Base-by-base conservation (phyloP, 2,329 filamentous ascomycete genomes). In the Westerdykella ornata region DNA sequence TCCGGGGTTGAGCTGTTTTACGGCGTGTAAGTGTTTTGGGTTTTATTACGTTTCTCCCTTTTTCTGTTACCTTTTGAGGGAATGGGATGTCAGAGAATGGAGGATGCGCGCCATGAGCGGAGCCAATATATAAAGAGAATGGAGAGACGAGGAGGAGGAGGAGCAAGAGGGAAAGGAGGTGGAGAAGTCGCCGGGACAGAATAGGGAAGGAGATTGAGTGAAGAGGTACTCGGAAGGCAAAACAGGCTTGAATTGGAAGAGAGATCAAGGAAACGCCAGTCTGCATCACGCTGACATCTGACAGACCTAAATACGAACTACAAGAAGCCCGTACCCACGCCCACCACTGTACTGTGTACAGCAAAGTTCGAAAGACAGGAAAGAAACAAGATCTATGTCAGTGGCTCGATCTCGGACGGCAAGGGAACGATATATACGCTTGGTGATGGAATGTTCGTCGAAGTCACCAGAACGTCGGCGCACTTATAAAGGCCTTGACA, bases 301-400 rank as follows among this genome's bases (percentile, higher is more conserved):
- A 22, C 39, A 65, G 62, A 76, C 54, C 56, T 83, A 38, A 79
- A 79, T 39, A 72, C 75, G 2, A 69, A 60, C 14, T 83, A 78
- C 51, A 51, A 73, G 40, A 68, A 57, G 45, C 78, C 78, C 0
- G 69, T 82, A 1, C 57, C 56, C 6, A 77, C 76, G 1, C 72
- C 73, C 1, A 63, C 66, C 1, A 63, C 69, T 4, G 54, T 80
- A 19, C 51, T 81, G 17, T 69, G 72, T 13, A 71, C 60, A 15
- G 69, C 70, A 0, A 66, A 61, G 50, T 48, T 74, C 28, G 56
- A 67, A 15, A 73, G 66, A 53, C 55, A 63, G 9, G 73, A 78
- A 33, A 73, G 75, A 3, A 69, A 76, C 48, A 82, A 82, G 64
- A 63, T 71, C 14, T 78, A 65, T 49, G 56, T 73, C 6, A 65